Percentiles rank a stretch among this genome's conserved stretches.
These are phyloP conservation scores for Tremella fuciformis DNA, from an alignment of 768 basidiomycete species.

Conservation along the genomic window DNA sequence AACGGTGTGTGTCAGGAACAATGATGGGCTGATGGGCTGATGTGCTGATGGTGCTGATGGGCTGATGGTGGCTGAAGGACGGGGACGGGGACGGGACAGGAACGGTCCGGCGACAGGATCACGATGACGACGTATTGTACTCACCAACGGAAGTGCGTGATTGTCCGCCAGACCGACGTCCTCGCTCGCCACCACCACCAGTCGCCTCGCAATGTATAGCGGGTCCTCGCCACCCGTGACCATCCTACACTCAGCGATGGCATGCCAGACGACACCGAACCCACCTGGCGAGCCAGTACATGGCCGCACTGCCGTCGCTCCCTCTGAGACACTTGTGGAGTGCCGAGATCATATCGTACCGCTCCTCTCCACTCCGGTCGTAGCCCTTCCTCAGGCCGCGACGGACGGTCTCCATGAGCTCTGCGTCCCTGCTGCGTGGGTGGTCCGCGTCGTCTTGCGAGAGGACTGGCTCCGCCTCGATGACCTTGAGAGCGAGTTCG, in stretches of 20 bases:
- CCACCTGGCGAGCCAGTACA: constrained; percentile 77
- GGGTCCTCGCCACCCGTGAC: constrained; percentile 77
- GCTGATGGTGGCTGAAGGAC: too few species aligned
- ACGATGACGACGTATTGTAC: constrained; percentile 28
- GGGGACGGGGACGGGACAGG: too few species aligned
- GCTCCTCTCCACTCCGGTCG: constrained; percentile 71
- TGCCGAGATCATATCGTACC: constrained; percentile 78
- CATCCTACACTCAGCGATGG: constrained; percentile 57
- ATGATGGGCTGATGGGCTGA: too few species aligned
- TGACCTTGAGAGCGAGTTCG: constrained; percentile 62
- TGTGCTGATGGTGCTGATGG: too few species aligned
- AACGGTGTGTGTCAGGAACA: too few species aligned
- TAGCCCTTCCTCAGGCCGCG: constrained; percentile 63
- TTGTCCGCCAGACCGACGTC: constrained; percentile 78
- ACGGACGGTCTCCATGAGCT: constrained; percentile 57
- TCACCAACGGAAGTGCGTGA: constrained; percentile 69
- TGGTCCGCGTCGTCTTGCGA: constrained; percentile 13
- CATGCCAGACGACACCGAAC: constrained; percentile 9
- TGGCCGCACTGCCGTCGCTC: constrained; percentile 69
- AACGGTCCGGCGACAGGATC: too few species aligned
- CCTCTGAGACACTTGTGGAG: constrained; percentile 81
- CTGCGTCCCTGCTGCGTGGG: constrained; percentile 53
- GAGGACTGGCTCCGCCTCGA: constrained; percentile 17
- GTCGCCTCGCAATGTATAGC: constrained; percentile 66
- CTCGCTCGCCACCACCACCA: constrained; percentile 78